Base-by-base conservation (phyloP, 129 eudicot genomes). In the Solidago caesia region DNA sequence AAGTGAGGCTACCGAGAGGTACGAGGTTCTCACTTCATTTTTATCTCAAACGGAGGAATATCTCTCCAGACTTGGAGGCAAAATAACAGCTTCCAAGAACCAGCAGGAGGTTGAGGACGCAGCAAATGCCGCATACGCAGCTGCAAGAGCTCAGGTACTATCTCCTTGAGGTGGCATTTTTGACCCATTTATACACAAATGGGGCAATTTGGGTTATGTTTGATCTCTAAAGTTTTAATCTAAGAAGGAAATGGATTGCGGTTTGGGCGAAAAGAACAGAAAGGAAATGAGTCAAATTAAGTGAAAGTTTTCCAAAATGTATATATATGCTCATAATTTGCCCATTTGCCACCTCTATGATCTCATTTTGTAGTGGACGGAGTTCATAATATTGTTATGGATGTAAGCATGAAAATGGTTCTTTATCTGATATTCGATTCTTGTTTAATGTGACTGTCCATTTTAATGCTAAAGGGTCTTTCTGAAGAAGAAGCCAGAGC, bases 401-500 rank as follows among this genome's bases (percentile, higher is more conserved):
- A 29, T 29, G 39, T 29, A 29, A 29, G 39, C 39, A 29, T 29
- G 39, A 29, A 29, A 29, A 29, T 29, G 39, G 39, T 29, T 29
- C 39, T 29, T 29, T 29, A 29, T 29, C 39, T 29, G 39, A 29
- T 29, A 29, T 29, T 29, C 39, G 39, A 29, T 29, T 29, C 39
- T 29, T 29, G 1, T 29, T 29, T 29, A 29, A 29, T 29, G 2
- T 29, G 39, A 29, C 2, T 29, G 39, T 29, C 39, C 1, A 29
- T 29, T 29, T 29, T 1, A 29, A n/a, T n/a, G n/a, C n/a, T 70
- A 39, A 77, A 94, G 99, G 99, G 99, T 80, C 86, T 94, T 12
- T 86, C 99, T 71, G 99, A 94, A 87, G 99, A 94, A 82, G 99
- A 94, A 87, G 96, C 87, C 79, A 88, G 97, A 86, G 87, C 90